phyloP scores from a whole-genome alignment of 768 basidiomycete species.

The Porpolomopsis calyptriformis region DNA sequence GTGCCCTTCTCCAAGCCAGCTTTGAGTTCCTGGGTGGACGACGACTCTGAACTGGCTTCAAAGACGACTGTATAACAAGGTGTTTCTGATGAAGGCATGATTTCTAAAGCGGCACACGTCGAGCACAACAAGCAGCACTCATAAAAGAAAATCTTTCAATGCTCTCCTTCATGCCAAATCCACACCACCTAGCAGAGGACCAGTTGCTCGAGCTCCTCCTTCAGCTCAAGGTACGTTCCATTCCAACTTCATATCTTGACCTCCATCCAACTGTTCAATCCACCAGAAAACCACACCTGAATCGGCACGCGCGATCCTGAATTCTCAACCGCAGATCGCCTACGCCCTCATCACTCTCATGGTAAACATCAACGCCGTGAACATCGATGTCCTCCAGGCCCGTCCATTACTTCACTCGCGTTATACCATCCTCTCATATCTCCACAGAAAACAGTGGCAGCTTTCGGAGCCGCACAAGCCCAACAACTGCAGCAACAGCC shows the following conservation, averaged over 20 bases:
- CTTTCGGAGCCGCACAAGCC: slow-evolving; percentile 28
- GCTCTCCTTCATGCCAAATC: slow-evolving; percentile 34
- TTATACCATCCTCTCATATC: background rate
- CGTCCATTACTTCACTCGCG: slow-evolving; percentile 7
- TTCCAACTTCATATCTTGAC: background rate
- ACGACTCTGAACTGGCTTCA: slow-evolving; percentile 63
- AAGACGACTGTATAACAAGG: slow-evolving; percentile 73
- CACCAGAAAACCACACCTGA: slow-evolving; percentile 62
- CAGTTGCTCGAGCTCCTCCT: slow-evolving; percentile 65
- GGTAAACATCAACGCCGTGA: slow-evolving; percentile 67
- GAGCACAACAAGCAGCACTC: background rate
- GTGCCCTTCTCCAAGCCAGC: slow-evolving; percentile 85
- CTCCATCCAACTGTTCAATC: background rate
- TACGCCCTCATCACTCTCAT: slow-evolving; percentile 69
- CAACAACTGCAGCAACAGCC: slow-evolving; percentile 21
- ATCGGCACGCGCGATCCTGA: slow-evolving; percentile 58
- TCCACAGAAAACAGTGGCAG: slow-evolving; percentile 50
- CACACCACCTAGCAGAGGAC: slow-evolving; percentile 41
- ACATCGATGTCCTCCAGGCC: slow-evolving; percentile 69
- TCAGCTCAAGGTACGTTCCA: slow-evolving; percentile 48
- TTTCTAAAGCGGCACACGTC: background rate
- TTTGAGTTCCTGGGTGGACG: slow-evolving; percentile 74
- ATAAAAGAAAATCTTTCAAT: too few relatives aligned
- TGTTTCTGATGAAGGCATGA: slow-evolving; percentile 40
- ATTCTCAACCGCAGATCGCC: slow-evolving; percentile 63